Evolutionary conservation across 495 filamentous ascomycete species (phyloP).

Genomic region (Immersiella caudata): DNA sequence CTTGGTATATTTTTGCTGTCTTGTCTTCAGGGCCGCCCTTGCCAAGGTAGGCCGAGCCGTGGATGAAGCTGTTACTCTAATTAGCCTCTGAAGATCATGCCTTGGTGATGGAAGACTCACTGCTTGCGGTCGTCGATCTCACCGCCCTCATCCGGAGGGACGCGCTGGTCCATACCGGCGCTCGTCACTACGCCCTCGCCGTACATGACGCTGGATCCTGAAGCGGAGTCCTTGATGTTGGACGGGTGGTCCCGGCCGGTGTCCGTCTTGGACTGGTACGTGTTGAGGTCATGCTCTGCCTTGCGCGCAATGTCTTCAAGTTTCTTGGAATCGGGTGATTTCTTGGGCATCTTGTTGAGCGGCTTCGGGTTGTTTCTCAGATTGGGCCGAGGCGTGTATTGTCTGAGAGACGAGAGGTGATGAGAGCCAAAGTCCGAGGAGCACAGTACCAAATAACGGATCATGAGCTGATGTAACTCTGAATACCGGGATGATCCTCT

Average conservation of each 20-base stretch:
- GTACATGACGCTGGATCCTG: conserved; percentile 36
- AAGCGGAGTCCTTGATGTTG: conserved; percentile 35
- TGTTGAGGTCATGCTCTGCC: conserved; percentile 54
- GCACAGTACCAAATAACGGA: not conserved
- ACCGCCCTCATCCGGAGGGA: conserved; percentile 45
- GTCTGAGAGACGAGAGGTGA: not conserved
- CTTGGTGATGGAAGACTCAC: conserved; percentile 27
- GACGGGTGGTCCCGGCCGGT: conserved; percentile 21
- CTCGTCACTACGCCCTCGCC: conserved; percentile 41
- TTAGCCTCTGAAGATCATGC: not conserved
- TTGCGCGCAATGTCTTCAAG: conserved; percentile 43
- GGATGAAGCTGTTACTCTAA: conserved; percentile 17
- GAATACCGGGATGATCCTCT: not conserved
- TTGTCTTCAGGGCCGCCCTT: conserved; percentile 41
- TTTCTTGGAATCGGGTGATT: conserved; percentile 5
- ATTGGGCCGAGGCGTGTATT: too few species aligned
- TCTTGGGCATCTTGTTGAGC: conserved; percentile 3
- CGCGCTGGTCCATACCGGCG: conserved; percentile 39
- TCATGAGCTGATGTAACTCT: not conserved
- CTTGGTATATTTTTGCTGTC: conserved; percentile 32
- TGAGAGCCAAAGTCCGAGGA: not conserved
- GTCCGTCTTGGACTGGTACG: conserved; percentile 48
- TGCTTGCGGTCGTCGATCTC: conserved; percentile 39
- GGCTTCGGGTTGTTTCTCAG: not conserved
- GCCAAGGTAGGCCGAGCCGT: conserved; percentile 37